Evolutionary conservation across 1,139 yeast species (phyloP), one percentile per base, ranked within the genome.

Genomic region (Ogataea hybrid): DNA sequence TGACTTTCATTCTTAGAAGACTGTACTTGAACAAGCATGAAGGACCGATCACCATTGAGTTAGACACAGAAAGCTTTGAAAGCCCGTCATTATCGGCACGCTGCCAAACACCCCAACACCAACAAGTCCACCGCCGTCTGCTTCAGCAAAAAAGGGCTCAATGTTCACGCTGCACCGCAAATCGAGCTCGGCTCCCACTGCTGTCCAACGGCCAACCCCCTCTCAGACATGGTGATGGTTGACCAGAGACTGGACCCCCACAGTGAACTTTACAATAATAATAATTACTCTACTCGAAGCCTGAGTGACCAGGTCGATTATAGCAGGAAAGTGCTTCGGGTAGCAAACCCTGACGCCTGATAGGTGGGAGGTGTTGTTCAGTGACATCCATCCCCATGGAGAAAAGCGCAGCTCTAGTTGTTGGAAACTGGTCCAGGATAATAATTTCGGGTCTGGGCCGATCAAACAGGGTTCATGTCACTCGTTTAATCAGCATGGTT

Each of bases 261-360:
- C 33, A 42, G 44, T n/a, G 43, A 46, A 25, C 64, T 74, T 63
- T 74, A 73, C 56, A 51, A 65, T 48, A 63, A 65, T 46, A 55
- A 59, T 37, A 72, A 72, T 53, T 57, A 55, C 41, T 69, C 77
- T 12, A 63, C 57, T 42, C 65, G 70, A 47, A 68, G 77, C 11
- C 57, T 75, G 35, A 70, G 65, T 28, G 79, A 75, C 54, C 71
- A 74, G 42, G 57, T 63, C 37, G 80, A 75, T 54, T 75, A 74
- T 53, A 69, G 76, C 16, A 58, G 79, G 40, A 67, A 72, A 46
- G 67, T 68, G 21, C 63, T 75, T 47, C 67, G 70, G 49, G 67
- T 75, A 32, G 64, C 71, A 25, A 75, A 75, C 53, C 77, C 77
- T 2, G 75, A 67, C 30, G 27, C 37, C 32, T 41, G 33, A 41